phyloP scores from a whole-genome alignment of 78 protist genomes.

The Polysphondylium violaceum region DNA sequence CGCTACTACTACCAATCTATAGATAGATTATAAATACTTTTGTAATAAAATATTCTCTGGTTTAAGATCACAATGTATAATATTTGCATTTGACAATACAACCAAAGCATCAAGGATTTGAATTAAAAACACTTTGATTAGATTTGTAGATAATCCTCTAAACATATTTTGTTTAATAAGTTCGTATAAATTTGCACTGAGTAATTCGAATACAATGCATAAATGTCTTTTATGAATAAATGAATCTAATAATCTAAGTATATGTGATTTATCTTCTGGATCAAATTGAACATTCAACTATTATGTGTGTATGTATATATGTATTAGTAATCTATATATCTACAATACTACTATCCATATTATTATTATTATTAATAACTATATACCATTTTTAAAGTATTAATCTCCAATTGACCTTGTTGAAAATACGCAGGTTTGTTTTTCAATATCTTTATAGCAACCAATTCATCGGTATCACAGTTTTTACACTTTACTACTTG shows the following conservation, averaged over 20 bases:
- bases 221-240: conserved; percentile 91
- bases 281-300: conserved; percentile 80
- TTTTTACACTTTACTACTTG: conserved; percentile 82
- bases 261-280: conserved; percentile 69
- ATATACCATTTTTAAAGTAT: conserved; percentile 61
- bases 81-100: conserved; percentile 72
- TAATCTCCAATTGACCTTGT: conserved; percentile 91
- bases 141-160: conserved; percentile 90
- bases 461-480: conserved; percentile 70
- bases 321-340: too few species aligned
- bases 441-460: conserved; percentile 96
- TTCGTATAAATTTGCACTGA: conserved; percentile 92
- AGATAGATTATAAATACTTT: conserved; percentile 11
- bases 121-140: conserved; percentile 89
- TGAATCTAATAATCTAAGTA: conserved; percentile 88
- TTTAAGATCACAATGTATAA: conserved; percentile 97
- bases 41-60: conserved; percentile 92
- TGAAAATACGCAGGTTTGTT: conserved; percentile 87
- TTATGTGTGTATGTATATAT: too few species aligned
- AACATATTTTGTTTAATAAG: conserved; percentile 89
- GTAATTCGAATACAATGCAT: conserved; percentile 95
- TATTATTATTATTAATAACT: neutral
- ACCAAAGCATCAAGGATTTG: conserved; percentile 89
- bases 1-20: neutral
- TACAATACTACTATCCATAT: neutral